Evolutionary conservation across 305 asterid species (phyloP).

Genomic region (Rubia peregrina): DNA sequence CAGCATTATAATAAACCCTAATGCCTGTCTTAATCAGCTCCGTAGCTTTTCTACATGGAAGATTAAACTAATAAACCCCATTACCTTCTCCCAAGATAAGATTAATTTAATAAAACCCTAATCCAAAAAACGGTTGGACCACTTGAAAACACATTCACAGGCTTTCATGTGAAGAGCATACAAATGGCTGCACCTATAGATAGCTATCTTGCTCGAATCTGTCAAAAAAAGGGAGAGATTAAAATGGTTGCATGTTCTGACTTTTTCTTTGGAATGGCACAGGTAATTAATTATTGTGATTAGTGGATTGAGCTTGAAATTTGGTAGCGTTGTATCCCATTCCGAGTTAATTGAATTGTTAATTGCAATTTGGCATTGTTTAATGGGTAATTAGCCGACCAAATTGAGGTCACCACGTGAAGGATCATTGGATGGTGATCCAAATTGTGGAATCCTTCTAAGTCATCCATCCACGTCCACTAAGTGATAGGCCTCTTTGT

Average conservation of each 20-base stretch:
- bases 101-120: slow-evolving; percentile 20
- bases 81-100: slow-evolving; percentile 28
- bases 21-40: slow-evolving; percentile 38
- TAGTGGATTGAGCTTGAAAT: slow-evolving; percentile 14
- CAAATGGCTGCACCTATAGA: slow-evolving; percentile 3
- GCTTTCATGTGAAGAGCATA: slow-evolving; percentile 45
- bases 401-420: slow-evolving; percentile 33
- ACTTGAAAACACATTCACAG: slow-evolving; percentile 24
- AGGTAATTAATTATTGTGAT: slow-evolving; percentile 9
- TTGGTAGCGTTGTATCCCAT: slow-evolving; percentile 11
- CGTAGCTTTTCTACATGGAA: slow-evolving; percentile 9
- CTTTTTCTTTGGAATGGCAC: slow-evolving; percentile 15
- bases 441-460: slow-evolving; percentile 21
- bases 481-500: slow-evolving; percentile 13
- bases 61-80: slow-evolving; percentile 36
- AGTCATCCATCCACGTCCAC: slow-evolving; percentile 19
- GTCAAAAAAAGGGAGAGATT: background rate
- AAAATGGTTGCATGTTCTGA: slow-evolving; percentile 21
- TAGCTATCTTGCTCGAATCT: slow-evolving; percentile 26
- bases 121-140: slow-evolving; percentile 41
- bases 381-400: slow-evolving; percentile 35
- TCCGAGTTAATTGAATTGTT: slow-evolving; percentile 3
- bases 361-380: slow-evolving; percentile 23
- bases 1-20: background rate
- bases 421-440: slow-evolving; percentile 23